Evolutionary conservation across 108 stramenopile genomes (phyloP).

Genomic region (Skeletonema grethae): DNA sequence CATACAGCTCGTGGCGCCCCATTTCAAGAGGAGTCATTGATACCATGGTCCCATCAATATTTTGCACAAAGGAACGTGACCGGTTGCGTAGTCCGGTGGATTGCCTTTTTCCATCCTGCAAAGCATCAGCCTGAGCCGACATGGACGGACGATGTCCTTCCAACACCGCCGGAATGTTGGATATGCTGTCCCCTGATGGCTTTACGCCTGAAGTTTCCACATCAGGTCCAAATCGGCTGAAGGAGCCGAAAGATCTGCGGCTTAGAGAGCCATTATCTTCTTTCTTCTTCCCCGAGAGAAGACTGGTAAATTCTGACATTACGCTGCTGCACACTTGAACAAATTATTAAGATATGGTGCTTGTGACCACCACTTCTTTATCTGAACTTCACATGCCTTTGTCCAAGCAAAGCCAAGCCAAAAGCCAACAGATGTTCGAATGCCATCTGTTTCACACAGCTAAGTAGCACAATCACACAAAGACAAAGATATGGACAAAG

Average conservation of each 20-base stretch:
- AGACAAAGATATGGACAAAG: too few species aligned
- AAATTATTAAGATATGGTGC: too few species aligned
- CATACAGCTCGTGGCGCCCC: conserved; percentile 84
- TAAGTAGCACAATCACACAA: too few species aligned
- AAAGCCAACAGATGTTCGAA: too few species aligned
- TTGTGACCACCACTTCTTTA: too few species aligned
- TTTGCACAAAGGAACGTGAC: conserved; percentile 38
- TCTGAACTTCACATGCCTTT: too few species aligned
- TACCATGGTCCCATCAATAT: conserved; percentile 30
- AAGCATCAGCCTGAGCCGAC: conserved; percentile 21
- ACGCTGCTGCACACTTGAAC: too few species aligned
- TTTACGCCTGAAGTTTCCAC: conserved; percentile 14
- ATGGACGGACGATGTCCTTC: conserved; percentile 32
- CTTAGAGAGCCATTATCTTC: not conserved
- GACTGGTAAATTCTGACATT: not conserved
- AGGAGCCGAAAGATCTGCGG: not conserved
- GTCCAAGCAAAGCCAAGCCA: too few species aligned
- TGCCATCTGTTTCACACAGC: too few species aligned
- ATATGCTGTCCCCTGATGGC: conserved; percentile 25
- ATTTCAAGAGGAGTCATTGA: conserved; percentile 67
- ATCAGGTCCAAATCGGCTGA: conserved; percentile 7
- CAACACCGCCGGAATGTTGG: conserved; percentile 28
- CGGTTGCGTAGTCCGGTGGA: too few species aligned
- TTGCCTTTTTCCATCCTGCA: too few species aligned
- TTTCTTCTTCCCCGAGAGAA: not conserved